A percentile compares a stretch with the other conserved stretches of the same genome.
Evolutionary conservation across 768 basidiomycete species (phyloP).

Genomic region (Tricholomella constricta): DNA sequence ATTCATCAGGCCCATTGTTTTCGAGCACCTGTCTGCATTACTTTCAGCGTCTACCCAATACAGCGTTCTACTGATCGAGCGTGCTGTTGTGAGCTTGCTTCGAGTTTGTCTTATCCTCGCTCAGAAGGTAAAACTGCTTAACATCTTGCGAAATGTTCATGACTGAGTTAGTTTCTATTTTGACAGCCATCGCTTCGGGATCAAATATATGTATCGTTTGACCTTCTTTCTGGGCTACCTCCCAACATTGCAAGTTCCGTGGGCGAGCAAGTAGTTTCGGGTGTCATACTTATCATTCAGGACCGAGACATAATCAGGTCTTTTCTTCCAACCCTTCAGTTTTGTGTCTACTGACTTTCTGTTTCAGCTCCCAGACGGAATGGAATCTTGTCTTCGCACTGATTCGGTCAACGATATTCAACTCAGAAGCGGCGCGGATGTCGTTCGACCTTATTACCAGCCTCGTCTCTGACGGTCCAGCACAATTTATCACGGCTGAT

Average conservation of each 20-base stretch:
- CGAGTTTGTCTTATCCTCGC: slow-evolving; percentile 84
- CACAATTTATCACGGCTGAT: slow-evolving; percentile 66
- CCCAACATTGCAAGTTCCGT: slow-evolving; percentile 76
- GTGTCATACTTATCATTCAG: slow-evolving; percentile 77
- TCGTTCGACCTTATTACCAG: slow-evolving; percentile 78
- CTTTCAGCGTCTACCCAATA: slow-evolving; percentile 78
- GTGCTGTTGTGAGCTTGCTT: slow-evolving; percentile 88
- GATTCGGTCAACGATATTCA: slow-evolving; percentile 80
- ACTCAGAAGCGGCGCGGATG: slow-evolving; percentile 83
- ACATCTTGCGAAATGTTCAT: neutral
- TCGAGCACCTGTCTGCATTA: slow-evolving; percentile 87
- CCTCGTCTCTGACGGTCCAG: slow-evolving; percentile 63
- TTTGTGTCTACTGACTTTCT: slow-evolving; percentile 1
- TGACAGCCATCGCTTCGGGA: slow-evolving; percentile 79
- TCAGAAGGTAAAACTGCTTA: slow-evolving; percentile 55
- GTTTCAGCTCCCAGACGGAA: slow-evolving; percentile 81
- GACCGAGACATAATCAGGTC: slow-evolving; percentile 74
- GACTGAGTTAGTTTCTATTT: slow-evolving; percentile 10
- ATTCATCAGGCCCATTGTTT: slow-evolving; percentile 85
- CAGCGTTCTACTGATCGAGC: slow-evolving; percentile 88
- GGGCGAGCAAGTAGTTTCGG: slow-evolving; percentile 89
- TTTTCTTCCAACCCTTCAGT: slow-evolving; percentile 2
- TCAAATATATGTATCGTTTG: slow-evolving; percentile 93
- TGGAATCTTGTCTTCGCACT: slow-evolving; percentile 94
- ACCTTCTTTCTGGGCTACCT: slow-evolving; percentile 83